Conservation (phyloP, 2,329 filamentous ascomycete species). For the Grosmannia clavigera region DNA sequence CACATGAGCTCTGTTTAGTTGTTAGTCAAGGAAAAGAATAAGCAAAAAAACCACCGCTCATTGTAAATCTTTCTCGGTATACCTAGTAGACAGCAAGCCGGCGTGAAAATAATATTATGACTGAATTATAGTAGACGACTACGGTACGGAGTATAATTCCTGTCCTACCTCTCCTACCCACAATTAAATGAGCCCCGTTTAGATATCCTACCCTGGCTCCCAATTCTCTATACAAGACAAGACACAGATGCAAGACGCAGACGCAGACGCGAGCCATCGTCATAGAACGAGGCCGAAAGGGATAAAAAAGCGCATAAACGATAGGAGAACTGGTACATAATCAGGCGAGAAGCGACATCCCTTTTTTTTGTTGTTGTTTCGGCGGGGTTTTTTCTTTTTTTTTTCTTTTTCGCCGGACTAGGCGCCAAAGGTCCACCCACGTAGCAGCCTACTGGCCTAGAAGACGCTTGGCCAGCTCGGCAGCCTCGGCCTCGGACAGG, state of each 20-base stretch:
- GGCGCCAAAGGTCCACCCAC: background rate
- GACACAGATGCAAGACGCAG: background rate
- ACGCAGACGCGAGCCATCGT: background rate
- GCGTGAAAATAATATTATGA: background rate
- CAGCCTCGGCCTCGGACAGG: constrained; percentile 22
- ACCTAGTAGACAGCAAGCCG: background rate
- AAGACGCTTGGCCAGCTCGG: constrained; percentile 19
- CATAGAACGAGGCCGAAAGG: too few species aligned
- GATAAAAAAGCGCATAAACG: background rate
- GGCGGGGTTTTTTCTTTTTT: background rate
- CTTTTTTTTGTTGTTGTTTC: background rate
- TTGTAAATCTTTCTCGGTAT: background rate
- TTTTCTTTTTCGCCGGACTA: background rate
- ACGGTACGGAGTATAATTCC: too few species aligned
- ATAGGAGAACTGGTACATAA: background rate
- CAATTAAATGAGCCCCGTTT: background rate
- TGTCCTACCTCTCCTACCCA: background rate
- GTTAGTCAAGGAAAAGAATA: background rate
- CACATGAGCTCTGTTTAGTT: background rate
- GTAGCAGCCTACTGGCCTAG: constrained; percentile 19
- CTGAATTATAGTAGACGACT: too few species aligned
- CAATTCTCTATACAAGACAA: background rate
- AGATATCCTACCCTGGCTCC: background rate
- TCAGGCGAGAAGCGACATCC: background rate
- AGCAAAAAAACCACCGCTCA: background rate